Evolutionary conservation across 2,329 filamentous ascomycete genomes (phyloP).

Genomic region (Amauroascus niger): DNA sequence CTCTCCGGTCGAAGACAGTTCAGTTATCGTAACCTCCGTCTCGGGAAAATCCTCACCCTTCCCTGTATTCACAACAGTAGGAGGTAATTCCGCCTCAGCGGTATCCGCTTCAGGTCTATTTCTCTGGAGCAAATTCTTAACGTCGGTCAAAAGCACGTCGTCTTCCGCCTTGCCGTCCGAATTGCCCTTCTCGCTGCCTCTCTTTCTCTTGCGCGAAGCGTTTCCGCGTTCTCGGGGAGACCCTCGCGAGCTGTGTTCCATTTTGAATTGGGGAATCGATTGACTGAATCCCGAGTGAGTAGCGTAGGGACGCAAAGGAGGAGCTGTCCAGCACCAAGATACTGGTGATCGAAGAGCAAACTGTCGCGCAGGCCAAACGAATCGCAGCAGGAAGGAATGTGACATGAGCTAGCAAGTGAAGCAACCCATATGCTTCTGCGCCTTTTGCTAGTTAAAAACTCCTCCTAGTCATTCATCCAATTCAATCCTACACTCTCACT

Average conservation of each 20-base stretch:
- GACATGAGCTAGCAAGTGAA: not conserved
- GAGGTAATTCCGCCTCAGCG: conserved; percentile 21
- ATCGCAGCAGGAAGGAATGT: not conserved
- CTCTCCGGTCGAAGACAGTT: conserved; percentile 85
- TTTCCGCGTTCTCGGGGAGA: not conserved
- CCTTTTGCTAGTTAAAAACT: not conserved
- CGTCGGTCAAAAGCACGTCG: conserved; percentile 56
- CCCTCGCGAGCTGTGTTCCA: not conserved
- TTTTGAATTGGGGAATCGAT: not conserved
- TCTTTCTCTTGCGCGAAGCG: conserved; percentile 12
- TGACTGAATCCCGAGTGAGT: not conserved
- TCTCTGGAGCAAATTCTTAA: conserved; percentile 39
- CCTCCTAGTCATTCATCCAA: not conserved
- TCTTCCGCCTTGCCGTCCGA: conserved; percentile 34
- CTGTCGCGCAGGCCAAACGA: not conserved
- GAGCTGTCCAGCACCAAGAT: not conserved
- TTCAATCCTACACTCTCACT: too few species aligned
- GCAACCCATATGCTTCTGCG: not conserved
- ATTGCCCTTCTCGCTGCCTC: conserved; percentile 6
- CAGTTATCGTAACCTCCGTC: conserved; percentile 68
- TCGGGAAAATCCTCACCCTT: conserved; percentile 56
- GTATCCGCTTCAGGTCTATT: conserved; percentile 20
- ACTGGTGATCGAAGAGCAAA: not conserved
- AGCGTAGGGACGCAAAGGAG: not conserved
- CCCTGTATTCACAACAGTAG: conserved; percentile 36